Conservation (phyloP, 768 basidiomycete genomes). For the Cubamyces lactineus region DNA sequence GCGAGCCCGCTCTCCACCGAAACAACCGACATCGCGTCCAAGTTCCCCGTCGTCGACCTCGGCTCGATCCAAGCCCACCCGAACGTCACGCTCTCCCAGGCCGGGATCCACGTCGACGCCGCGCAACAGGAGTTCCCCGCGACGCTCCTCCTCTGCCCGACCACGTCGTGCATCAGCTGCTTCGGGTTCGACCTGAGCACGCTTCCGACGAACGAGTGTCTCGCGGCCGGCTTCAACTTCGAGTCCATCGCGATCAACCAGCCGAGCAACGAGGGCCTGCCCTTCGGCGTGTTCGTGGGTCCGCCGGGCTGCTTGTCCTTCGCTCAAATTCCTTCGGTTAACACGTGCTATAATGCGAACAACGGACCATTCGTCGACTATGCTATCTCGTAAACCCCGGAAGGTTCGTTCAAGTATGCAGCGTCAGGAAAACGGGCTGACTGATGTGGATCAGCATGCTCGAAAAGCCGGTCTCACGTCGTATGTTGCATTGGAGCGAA, state of each 20-base stretch:
- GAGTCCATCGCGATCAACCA: conserved; percentile 2
- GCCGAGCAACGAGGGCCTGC: conserved; percentile 14
- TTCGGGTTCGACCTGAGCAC: not conserved
- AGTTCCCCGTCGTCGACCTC: conserved; percentile 10
- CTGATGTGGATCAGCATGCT: not conserved
- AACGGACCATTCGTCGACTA: conserved; percentile 1
- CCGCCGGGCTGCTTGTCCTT: conserved; percentile 3
- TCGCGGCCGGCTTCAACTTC: conserved; percentile 1
- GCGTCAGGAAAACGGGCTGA: not conserved
- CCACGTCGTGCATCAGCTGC: conserved; percentile 4
- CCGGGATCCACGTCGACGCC: conserved; percentile 1
- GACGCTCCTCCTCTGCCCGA: conserved; percentile 2
- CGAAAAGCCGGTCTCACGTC: conserved; percentile 4
- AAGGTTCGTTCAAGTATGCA: not conserved
- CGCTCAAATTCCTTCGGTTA: not conserved
- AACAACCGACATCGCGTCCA: not conserved
- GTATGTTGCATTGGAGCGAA: not conserved
- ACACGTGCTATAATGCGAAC: conserved; percentile 13
- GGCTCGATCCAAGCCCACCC: not conserved
- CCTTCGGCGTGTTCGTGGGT: conserved; percentile 5
- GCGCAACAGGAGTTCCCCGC: conserved; percentile 5
- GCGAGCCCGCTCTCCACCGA: not conserved
- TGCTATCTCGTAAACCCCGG: not conserved
- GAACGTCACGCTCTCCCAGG: conserved; percentile 8
- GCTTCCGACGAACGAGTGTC: not conserved